Evolutionary conservation across 805 yeast genomes (phyloP).

Genomic region (Metschnikowia gruessii): DNA sequence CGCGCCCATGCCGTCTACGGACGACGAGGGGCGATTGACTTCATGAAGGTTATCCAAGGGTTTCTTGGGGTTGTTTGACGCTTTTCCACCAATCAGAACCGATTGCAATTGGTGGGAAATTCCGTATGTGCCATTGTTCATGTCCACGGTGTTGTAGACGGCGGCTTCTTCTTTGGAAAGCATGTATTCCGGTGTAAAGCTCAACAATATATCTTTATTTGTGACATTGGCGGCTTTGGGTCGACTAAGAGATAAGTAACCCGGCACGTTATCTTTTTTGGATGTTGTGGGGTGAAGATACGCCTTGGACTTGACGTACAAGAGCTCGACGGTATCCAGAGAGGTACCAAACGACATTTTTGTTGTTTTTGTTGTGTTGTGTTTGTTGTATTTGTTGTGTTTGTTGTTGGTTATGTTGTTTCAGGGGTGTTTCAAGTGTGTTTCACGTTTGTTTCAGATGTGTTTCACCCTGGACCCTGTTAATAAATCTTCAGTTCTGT

Average conservation of each 20-base stretch:
- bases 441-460: too few relatives aligned
- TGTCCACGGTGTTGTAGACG: conserved; percentile 49
- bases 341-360: too few relatives aligned
- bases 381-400: too few relatives aligned
- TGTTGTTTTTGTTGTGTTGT: too few relatives aligned
- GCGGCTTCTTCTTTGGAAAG: conserved; percentile 44
- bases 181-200: conserved; percentile 65
- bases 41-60: conserved; percentile 13
- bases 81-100: conserved; percentile 17
- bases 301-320: conserved; percentile 64
- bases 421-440: too few relatives aligned
- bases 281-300: conserved; percentile 79
- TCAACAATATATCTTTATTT: conserved; percentile 56
- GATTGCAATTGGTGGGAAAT: conserved; percentile 21
- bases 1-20: conserved; percentile 41
- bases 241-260: conserved; percentile 64
- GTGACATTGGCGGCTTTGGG: conserved; percentile 43
- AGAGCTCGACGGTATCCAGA: conserved; percentile 29
- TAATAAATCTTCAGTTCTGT: too few relatives aligned
- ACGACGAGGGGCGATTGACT: conserved; percentile 51
- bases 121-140: conserved; percentile 28
- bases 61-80: conserved; percentile 9
- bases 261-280: conserved; percentile 74
- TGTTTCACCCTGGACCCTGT: too few relatives aligned
- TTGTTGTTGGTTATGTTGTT: too few relatives aligned